Percentiles rank a stretch among this genome's conserved stretches.
Evolutionary conservation across 2,329 filamentous ascomycete genomes (phyloP).

Genomic region (Claviceps arundinis): DNA sequence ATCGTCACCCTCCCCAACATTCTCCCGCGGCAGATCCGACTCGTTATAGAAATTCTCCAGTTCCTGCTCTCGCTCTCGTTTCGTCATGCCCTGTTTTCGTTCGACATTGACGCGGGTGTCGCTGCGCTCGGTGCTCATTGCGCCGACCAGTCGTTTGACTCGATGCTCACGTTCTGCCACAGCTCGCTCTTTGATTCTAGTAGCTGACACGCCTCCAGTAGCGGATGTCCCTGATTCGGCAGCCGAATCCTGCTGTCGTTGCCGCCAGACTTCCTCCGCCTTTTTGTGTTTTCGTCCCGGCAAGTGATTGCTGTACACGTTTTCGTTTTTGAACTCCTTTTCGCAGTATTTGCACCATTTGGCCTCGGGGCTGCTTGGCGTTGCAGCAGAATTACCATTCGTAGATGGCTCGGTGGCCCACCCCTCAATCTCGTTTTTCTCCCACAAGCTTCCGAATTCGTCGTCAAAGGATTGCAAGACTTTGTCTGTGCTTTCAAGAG

Average conservation of each 20-base stretch:
- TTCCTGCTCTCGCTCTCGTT: conserved; percentile 87
- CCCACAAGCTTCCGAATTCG: conserved; percentile 78
- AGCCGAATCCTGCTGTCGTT: conserved; percentile 27
- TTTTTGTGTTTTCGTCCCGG: conserved; percentile 74
- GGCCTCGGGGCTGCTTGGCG: conserved; percentile 39
- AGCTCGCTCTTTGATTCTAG: conserved; percentile 69
- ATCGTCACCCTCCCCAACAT: conserved; percentile 43
- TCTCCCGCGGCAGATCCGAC: conserved; percentile 18
- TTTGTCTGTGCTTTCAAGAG: conserved; percentile 73
- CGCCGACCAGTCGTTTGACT: conserved; percentile 62
- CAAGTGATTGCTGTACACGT: conserved; percentile 83
- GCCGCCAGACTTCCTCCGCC: conserved; percentile 54
- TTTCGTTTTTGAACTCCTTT: conserved; percentile 90
- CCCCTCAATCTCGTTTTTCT: conserved; percentile 61
- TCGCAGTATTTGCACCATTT: conserved; percentile 87
- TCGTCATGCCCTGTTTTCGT: conserved; percentile 93
- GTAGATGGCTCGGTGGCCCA: conserved; percentile 52
- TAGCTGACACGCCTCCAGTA: conserved; percentile 23
- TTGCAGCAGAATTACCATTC: conserved; percentile 10
- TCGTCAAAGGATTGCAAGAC: conserved; percentile 63
- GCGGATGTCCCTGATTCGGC: conserved; percentile 15
- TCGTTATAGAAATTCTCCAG: conserved; percentile 65
- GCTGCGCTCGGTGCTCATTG: conserved; percentile 75
- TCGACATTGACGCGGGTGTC: conserved; percentile 93
- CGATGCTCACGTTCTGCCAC: conserved; percentile 82